These are phyloP conservation scores for Letharia lupina DNA, from an alignment of 495 filamentous ascomycete genomes.

Conservation along the genomic window DNA sequence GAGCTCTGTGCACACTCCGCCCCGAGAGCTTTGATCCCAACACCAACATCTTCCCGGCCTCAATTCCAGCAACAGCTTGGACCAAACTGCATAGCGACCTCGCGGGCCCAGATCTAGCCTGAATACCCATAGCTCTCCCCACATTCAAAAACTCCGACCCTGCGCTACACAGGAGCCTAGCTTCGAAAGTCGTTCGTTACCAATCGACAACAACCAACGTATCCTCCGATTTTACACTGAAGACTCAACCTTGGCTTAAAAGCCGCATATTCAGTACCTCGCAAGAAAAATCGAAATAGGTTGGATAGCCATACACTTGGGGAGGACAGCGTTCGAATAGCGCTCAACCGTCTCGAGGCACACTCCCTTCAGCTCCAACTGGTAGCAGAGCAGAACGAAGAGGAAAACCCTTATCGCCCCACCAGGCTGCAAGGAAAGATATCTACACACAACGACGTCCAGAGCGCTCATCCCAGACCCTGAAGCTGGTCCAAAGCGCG, in stretches of 20 bases:
- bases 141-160: not conserved
- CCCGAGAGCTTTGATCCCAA: not conserved
- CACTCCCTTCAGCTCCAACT: not conserved
- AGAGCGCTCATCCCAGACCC: not conserved
- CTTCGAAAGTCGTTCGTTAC: constrained; percentile 4
- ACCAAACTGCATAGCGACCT: not conserved
- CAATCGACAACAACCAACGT: not conserved
- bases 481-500: not conserved
- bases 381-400: not conserved
- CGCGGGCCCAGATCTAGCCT: not conserved
- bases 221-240: not conserved
- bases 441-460: not conserved
- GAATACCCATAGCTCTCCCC: not conserved
- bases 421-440: not conserved
- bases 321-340: not conserved
- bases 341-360: not conserved
- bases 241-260: not conserved
- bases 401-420: not conserved
- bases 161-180: not conserved
- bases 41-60: constrained; percentile 1
- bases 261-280: not conserved
- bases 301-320: not conserved
- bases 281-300: not conserved
- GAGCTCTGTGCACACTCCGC: not conserved
- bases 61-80: not conserved